Conservation (phyloP, 208 protist genomes). For the Trypanosoma platydactyli region DNA sequence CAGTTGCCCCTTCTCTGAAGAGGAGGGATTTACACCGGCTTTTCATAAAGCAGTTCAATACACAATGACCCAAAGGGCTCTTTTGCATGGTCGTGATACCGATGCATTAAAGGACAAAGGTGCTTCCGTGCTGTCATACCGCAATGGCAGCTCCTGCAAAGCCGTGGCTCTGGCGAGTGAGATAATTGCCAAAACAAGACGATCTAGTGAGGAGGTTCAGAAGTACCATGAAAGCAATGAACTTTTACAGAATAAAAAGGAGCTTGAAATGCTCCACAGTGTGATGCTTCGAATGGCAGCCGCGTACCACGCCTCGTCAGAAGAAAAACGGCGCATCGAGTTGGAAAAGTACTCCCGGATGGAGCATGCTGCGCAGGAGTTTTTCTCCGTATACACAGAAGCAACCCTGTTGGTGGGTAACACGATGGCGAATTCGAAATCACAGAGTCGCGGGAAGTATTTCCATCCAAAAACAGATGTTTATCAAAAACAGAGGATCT, state of each 20-base stretch:
- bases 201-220: not conserved
- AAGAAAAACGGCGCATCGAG: constrained; percentile 1
- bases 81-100: constrained; percentile 24
- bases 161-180: not conserved
- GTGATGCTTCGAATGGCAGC: constrained; percentile 14
- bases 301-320: not conserved
- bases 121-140: not conserved
- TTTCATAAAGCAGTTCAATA: constrained; percentile 44
- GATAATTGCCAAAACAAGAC: not conserved
- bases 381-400: constrained; percentile 5
- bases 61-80: constrained; percentile 36
- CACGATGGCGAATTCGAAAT: not conserved
- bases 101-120: not conserved
- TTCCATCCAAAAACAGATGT: not conserved
- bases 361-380: constrained; percentile 7
- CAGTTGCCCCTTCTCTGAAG: constrained; percentile 38
- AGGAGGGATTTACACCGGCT: constrained; percentile 46
- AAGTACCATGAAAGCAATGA: not conserved
- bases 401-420: not conserved
- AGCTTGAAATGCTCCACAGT: constrained; percentile 11
- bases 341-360: constrained; percentile 10
- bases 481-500: not conserved
- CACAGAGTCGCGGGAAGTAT: not conserved
- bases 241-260: not conserved
- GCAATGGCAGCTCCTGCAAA: not conserved